Conservation (phyloP, 768 basidiomycete genomes). For the Podaxis sp. region DNA sequence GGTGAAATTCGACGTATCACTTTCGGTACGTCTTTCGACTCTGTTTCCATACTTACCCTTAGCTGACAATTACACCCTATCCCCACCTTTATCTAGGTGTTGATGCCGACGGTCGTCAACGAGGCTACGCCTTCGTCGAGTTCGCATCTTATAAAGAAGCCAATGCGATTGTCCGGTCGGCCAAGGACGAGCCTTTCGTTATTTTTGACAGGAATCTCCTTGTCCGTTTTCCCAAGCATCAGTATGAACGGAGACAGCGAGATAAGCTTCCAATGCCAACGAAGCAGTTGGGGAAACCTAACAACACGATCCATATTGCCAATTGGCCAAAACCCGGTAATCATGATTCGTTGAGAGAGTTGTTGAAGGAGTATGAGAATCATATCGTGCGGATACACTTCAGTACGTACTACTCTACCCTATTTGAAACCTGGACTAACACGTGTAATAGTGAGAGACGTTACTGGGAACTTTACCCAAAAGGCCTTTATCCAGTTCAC, state of each 20-base stretch:
- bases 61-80: neutral
- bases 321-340: constrained; percentile 22
- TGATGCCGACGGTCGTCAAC: constrained; percentile 32
- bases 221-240: constrained; percentile 37
- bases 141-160: constrained; percentile 40
- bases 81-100: constrained; percentile 1
- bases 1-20: constrained; percentile 38
- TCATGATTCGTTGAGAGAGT: constrained; percentile 23
- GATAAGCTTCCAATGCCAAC: neutral
- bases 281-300: constrained; percentile 19
- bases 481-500: constrained; percentile 57
- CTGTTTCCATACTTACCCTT: neutral
- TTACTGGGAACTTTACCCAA: constrained; percentile 27
- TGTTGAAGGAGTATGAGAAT: constrained; percentile 27
- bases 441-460: constrained; percentile 31
- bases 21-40: constrained; percentile 36
- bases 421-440: neutral
- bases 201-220: constrained; percentile 45
- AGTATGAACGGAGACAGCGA: neutral
- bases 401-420: constrained; percentile 25
- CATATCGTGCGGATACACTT: constrained; percentile 29
- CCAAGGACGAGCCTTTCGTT: constrained; percentile 45
- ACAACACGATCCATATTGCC: constrained; percentile 32
- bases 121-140: constrained; percentile 48
- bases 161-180: constrained; percentile 32